Base-by-base conservation (phyloP, 768 basidiomycete species). In the Termitomyces eurrhizus region DNA sequence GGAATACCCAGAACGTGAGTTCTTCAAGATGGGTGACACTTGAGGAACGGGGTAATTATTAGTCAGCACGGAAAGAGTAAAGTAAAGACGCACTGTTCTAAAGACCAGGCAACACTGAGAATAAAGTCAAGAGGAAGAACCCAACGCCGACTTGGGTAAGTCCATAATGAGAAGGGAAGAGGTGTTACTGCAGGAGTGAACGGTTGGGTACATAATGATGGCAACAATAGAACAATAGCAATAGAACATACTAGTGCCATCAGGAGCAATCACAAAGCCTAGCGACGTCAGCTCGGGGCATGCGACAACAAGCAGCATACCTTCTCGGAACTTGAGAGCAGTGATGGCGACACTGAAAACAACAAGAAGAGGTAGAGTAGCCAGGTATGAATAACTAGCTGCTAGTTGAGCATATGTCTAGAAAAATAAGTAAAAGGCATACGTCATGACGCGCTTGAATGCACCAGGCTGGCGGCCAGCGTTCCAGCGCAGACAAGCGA, bases 401-500 rank as follows among this genome's bases (percentile, higher is more conserved):
- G n/a, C 21, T 56, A 26, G 58, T 52, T 12, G 36, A 57, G 33
- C 21, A 50, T 41, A 46, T 49, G 60, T 42, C 21, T 37, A 60
- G 48, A 32, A 39, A 8, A 60, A 60, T 29, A n/a, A 8, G 35
- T 46, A 42, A 78, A 7, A 44, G 41, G 12, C 85, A 68, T 68
- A 92, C 89, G 89, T 93, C 92, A 93, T 93, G 68, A 93, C 80
- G 54, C 92, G 81, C 74, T 89, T 92, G 82, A 93, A 93, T 13
- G 91, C 85, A 58, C 92, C 92, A 59, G 88, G 89, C 70, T 90
- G 89, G 56, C 89, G 80, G 37, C 89, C 89, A 14, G 85, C 79
- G 69, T 84, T 80, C 89, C 90, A 92, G 72, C 77, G 81, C 50
- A 92, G 72, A 72, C 91, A 92, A 62, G 85, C 79, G 72, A 92